Base-by-base conservation (phyloP, 768 basidiomycete genomes). In the Serpula lacrymans region DNA sequence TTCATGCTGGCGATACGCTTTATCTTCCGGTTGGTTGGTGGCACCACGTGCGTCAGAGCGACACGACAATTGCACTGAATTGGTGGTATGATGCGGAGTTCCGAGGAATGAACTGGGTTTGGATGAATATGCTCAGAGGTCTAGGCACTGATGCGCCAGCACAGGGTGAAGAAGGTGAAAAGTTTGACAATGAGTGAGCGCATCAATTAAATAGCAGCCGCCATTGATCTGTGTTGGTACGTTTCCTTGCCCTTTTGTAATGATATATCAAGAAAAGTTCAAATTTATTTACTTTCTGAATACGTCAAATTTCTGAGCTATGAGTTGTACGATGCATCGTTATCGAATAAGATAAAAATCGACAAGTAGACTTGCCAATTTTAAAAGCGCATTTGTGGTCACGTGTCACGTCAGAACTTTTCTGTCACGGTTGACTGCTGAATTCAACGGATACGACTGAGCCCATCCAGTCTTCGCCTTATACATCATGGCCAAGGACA, bases 11-110 rank as follows among this genome's bases (percentile, higher is more conserved):
- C 3, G 85, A 94, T 49, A 81, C 84, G 1, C 63, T 96, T 14
- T 95, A 91, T 61, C 77, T 96, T 14, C 94, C 94, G n/a, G 77
- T 84, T 4, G 84, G 89, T 0, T 96, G 94, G 94, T 95, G 86
- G 84, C 93, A 95, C 57, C 77, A 88, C 53, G 90, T 95, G 25
- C 72, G 78, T 28, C 93, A 96, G 56, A 67, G 74, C 3, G 67
- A 71, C 44, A 66, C 70, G 17, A 80, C 77, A 1, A 77, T 91
- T 43, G 87, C 88, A 2, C 51, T 88, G 16, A 93, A 93, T 53
- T 91, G 86, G 82, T 93, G 89, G 89, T 90, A 88, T 57, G 89
- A 93, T 52, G 72, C 84, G 48, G 84, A 89, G 56, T 74, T 82
- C 58, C 64, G 72, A 41, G 87, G 88, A 11, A 74, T 76, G 66